These are phyloP conservation scores for Leccinum rimulosum DNA, from an alignment of 768 basidiomycete genomes.

Conservation along the genomic window DNA sequence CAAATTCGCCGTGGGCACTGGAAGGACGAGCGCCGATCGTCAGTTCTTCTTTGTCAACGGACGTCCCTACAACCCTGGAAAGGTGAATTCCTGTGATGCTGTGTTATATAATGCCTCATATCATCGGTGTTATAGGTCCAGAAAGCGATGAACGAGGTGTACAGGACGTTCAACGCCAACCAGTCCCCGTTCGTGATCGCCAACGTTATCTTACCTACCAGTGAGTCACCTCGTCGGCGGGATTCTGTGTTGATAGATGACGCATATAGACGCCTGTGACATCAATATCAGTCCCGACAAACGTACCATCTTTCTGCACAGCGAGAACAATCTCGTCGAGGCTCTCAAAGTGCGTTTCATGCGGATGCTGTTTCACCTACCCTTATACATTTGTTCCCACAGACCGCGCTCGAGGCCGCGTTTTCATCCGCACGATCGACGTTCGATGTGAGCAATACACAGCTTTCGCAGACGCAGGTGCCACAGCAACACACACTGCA, in stretches of 20 bases:
- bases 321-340: slow-evolving; percentile 74
- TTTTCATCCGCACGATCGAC: slow-evolving; percentile 75
- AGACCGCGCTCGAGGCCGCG: slow-evolving; percentile 65
- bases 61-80: slow-evolving; percentile 76
- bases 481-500: slow-evolving; percentile 3
- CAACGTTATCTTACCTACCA: slow-evolving; percentile 77
- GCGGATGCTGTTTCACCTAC: background rate
- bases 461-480: slow-evolving; percentile 17
- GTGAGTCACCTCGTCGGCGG: slow-evolving; percentile 39
- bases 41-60: slow-evolving; percentile 95
- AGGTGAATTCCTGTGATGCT: slow-evolving; percentile 42
- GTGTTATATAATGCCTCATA: background rate
- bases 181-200: slow-evolving; percentile 84
- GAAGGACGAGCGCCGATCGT: slow-evolving; percentile 75
- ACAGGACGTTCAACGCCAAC: slow-evolving; percentile 71
- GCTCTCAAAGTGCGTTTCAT: slow-evolving; percentile 63
- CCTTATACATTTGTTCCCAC: background rate
- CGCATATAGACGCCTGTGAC: slow-evolving; percentile 68
- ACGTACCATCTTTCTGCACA: slow-evolving; percentile 89
- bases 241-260: background rate
- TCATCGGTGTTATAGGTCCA: slow-evolving; percentile 53
- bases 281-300: slow-evolving; percentile 98
- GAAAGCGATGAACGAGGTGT: slow-evolving; percentile 91
- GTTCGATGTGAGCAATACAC: slow-evolving; percentile 47
- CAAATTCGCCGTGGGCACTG: slow-evolving; percentile 71